These are phyloP conservation scores for Arthroderma sp. DNA, from an alignment of 2,329 filamentous ascomycete genomes.

Conservation along the genomic window DNA sequence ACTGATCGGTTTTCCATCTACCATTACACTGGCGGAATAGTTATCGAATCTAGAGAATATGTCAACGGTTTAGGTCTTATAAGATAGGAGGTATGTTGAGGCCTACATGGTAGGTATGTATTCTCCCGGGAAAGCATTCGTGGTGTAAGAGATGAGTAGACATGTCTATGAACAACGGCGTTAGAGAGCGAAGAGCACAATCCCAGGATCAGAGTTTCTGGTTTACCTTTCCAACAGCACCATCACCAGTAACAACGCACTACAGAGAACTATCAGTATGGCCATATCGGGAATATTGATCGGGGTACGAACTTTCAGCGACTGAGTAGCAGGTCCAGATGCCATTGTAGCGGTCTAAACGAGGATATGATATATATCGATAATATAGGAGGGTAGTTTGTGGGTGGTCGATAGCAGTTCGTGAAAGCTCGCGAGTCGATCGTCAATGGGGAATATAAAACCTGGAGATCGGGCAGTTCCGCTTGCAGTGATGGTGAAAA, in stretches of 20 bases:
- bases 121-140: constrained; percentile 98
- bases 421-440: too few relatives aligned
- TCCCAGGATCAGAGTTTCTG: constrained; percentile 12
- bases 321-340: constrained; percentile 75
- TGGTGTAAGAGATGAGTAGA: constrained; percentile 97
- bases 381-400: too few relatives aligned
- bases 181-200: constrained; percentile 5
- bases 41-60: constrained; percentile 68
- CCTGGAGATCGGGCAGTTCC: too few relatives aligned
- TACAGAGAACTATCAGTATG: constrained; percentile 28
- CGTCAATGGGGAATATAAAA: too few relatives aligned
- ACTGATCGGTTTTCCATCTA: constrained; percentile 95
- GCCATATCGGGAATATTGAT: constrained; percentile 6
- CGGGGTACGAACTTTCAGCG: constrained; percentile 58
- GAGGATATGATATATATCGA: too few relatives aligned
- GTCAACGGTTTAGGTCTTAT: constrained; percentile 4
- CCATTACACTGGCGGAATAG: constrained; percentile 98
- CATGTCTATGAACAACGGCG: constrained; percentile 55
- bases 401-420: too few relatives aligned
- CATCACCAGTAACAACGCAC: constrained; percentile 98
- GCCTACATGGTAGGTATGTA: constrained; percentile 85
- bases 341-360: constrained; percentile 40
- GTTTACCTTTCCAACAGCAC: constrained; percentile 91
- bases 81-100: neutral
- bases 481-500: too few relatives aligned